Base-by-base conservation (phyloP, 306 rosid genomes). In the Vicia sativa region DNA sequence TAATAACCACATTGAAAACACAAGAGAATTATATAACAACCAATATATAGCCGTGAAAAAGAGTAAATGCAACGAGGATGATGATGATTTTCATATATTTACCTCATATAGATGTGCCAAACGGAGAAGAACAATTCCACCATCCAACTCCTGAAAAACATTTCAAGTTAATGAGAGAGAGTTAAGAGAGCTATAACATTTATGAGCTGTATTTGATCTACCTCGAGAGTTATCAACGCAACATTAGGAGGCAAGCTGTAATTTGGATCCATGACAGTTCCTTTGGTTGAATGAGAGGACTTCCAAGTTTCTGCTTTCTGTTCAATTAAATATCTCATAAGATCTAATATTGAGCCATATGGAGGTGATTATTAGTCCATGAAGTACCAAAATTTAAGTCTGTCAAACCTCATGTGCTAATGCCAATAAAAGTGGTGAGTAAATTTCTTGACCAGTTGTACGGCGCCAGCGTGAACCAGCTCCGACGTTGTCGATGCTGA, bases 21-120 rank as follows among this genome's bases (percentile, higher is more conserved):
- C 7, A 10, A 78, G 76, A 65, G 60, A 39, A 64, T 26, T 65
- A 10, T n/a, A 67, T 44, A 34, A 23, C 21, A 62, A 46, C 16
- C 13, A 11, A 56, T 19, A 56, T 28, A 29, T 29, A 66, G 43
- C 16, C 11, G 45, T 16, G 14, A 11, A 29, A 15, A 41, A 46
- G 19, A 21, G 28, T 5, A 44, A 41, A 11, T 11, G 10, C 45
- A 41, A 41, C 11, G 45, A 41, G 14, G 28, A 13, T 18, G 26
- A 29, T 14, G 11, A 31, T n/a, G 13, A 13, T 48, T 43, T 39
- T 49, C 5, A 66, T 15, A 53, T 21, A 26, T 60, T 54, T 79
- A 92, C 97, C 92, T 89, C 98, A 3, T 87, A 92, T 16, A 92
- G 80, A 80, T 92, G 98, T 11, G 98, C 96, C 81, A 92, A 75